phyloP scores from a whole-genome alignment of 2,329 filamentous ascomycete genomes.

The Fusarium chuoi region DNA sequence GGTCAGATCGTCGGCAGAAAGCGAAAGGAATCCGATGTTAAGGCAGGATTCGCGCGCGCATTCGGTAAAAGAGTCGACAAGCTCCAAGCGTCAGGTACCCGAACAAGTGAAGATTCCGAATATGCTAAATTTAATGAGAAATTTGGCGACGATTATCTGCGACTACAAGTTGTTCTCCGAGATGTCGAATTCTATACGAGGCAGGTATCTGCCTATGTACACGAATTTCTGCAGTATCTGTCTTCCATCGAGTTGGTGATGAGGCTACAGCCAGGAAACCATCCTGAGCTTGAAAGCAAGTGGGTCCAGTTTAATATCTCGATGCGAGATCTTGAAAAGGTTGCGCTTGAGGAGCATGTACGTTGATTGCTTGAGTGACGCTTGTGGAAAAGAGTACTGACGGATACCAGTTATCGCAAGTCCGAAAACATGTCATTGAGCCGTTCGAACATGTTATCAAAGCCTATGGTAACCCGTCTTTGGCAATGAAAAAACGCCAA shows the following conservation, averaged over 20 bases:
- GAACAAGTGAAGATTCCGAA: conserved; percentile 78
- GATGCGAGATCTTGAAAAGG: conserved; percentile 84
- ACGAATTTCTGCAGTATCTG: conserved; percentile 82
- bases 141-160: conserved; percentile 92
- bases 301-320: conserved; percentile 92
- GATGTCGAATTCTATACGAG: conserved; percentile 94
- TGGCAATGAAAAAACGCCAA: conserved; percentile 92
- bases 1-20: conserved; percentile 88
- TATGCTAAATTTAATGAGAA: conserved; percentile 85
- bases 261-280: conserved; percentile 74
- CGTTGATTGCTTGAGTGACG: conserved; percentile 48
- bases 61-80: conserved; percentile 92
- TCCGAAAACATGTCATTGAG: conserved; percentile 85
- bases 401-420: conserved; percentile 64
- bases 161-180: conserved; percentile 89
- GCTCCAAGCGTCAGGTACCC: conserved; percentile 71
- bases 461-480: conserved; percentile 83
- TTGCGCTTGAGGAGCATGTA: conserved; percentile 87
- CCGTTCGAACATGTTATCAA: conserved; percentile 83
- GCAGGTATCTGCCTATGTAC: conserved; percentile 82
- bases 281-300: conserved; percentile 90
- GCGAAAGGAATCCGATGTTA: conserved; percentile 88
- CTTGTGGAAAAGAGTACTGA: not conserved
- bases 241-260: conserved; percentile 86
- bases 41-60: conserved; percentile 84